Conservation (phyloP, 495 filamentous ascomycete species). For the Penicillium paxilli region DNA sequence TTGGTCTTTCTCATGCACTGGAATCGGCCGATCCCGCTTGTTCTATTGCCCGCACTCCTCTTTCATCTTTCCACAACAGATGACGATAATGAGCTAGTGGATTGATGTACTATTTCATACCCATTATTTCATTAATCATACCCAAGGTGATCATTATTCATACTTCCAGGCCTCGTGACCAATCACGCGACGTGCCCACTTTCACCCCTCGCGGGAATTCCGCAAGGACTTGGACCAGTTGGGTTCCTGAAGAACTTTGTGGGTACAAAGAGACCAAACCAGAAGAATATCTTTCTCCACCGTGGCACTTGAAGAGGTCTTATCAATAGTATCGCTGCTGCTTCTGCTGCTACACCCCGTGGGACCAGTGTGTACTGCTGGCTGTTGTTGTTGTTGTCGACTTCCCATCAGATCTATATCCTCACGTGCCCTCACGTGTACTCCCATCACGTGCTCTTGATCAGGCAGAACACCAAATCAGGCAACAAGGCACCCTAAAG, state of each 20-base stretch:
- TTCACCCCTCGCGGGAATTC: constrained; percentile 11
- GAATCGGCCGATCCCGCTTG: constrained; percentile 5
- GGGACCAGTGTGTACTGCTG: too few species aligned
- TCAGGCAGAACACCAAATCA: not conserved
- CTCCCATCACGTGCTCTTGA: not conserved
- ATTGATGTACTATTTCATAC: not conserved
- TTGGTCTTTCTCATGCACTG: constrained; percentile 6
- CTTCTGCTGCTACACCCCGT: too few species aligned
- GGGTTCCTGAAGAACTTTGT: too few species aligned
- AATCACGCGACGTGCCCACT: constrained; percentile 24
- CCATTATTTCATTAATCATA: not conserved
- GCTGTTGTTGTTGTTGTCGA: not conserved
- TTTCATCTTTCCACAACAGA: too few species aligned
- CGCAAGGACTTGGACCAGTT: not conserved
- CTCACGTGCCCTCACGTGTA: not conserved
- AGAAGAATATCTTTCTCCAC: too few species aligned
- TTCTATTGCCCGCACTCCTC: not conserved
- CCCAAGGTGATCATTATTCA: not conserved
- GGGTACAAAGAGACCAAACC: too few species aligned
- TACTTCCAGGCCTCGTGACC: constrained; percentile 18
- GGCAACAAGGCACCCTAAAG: not conserved
- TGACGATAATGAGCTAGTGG: not conserved
- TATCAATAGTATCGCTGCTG: too few species aligned
- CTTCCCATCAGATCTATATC: not conserved
- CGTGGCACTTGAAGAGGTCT: too few species aligned